Base-by-base conservation (phyloP, 176 grass and related monocot species). In the Oryza meridionalis region DNA sequence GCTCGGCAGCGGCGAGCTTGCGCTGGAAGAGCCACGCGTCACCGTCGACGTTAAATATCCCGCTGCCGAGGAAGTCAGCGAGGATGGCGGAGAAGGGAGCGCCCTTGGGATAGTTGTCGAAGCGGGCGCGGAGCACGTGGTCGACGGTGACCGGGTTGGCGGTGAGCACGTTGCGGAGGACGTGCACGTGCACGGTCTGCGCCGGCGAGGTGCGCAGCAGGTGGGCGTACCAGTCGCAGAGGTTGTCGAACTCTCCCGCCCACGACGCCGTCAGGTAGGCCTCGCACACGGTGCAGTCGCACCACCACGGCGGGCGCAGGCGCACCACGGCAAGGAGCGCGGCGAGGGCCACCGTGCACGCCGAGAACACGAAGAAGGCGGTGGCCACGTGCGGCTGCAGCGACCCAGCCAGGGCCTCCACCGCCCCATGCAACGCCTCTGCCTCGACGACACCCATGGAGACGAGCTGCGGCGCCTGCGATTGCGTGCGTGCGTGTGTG, bases 201-300 rank as follows among this genome's bases (percentile, higher is more conserved):
- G 83, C 84, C 24, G 91, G 91, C 29, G 93, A 92, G 12, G 66
- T 11, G 29, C 91, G 93, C 32, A 98, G 93, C 50, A 98, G 93
- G 87, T 98, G 91, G 2, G 93, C 80, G 83, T 84, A 94, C 96
- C 96, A 98, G 83, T 98, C 96, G 73, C 87, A 85, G 21, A 98
- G 85, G 89, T 95, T 95, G 70, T 84, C 84, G 88, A 85, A 85
- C 70, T 98, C 93, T 7, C 83, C 86, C 1, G 79, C 11, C 95
- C 95, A 97, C 2, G 95, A 97, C 14, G 81, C 64, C 9, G 88
- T 91, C 17, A 97, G 85, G 86, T 91, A 96, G 2, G 91, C 91
- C 81, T 93, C 81, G 86, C 94, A 96, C 0, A 96, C 76, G 0
- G 88, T 73, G 84, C 95, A 97, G 80, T 68, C 74, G 90, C 95